Evolutionary conservation across 495 filamentous ascomycete species (phyloP).

Genomic region (Aspergillus heteromorphus): DNA sequence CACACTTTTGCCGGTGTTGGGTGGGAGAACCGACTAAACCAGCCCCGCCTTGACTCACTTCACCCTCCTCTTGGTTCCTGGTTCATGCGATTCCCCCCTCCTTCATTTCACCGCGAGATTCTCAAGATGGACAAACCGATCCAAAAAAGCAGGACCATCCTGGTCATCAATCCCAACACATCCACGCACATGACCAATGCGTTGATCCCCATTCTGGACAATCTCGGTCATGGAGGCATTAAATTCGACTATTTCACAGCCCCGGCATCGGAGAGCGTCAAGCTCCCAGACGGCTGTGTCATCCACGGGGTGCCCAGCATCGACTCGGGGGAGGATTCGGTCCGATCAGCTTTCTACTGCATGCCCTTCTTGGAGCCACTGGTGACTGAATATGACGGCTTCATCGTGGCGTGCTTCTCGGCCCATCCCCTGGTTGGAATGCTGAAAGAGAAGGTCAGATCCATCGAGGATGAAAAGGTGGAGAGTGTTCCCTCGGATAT

Average conservation of each 20-base stretch:
- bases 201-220: conserved; percentile 58
- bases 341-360: conserved; percentile 52
- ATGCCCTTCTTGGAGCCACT: conserved; percentile 47
- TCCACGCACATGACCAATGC: conserved; percentile 74
- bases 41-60: no score
- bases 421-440: conserved; percentile 71
- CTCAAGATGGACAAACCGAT: conserved; percentile 2
- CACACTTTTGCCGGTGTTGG: background rate
- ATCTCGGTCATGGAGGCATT: conserved; percentile 43
- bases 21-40: background rate
- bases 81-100: no score
- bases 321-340: conserved; percentile 44
- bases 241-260: conserved; percentile 53
- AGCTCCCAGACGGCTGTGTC: conserved; percentile 23
- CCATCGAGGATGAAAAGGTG: conserved; percentile 16
- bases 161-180: conserved; percentile 92
- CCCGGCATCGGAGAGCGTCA: conserved; percentile 27
- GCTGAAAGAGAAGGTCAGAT: conserved; percentile 41
- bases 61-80: no score
- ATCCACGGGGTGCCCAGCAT: conserved; percentile 39
- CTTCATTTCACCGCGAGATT: conserved; percentile 20
- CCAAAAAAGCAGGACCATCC: conserved; percentile 41
- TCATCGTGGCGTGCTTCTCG: conserved; percentile 86
- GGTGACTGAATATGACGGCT: conserved; percentile 59
- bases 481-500: background rate